Percentiles rank a stretch among this genome's conserved stretches.
phyloP scores from a whole-genome alignment of 257 asterid species.

The Capsicum rhomboideum region DNA sequence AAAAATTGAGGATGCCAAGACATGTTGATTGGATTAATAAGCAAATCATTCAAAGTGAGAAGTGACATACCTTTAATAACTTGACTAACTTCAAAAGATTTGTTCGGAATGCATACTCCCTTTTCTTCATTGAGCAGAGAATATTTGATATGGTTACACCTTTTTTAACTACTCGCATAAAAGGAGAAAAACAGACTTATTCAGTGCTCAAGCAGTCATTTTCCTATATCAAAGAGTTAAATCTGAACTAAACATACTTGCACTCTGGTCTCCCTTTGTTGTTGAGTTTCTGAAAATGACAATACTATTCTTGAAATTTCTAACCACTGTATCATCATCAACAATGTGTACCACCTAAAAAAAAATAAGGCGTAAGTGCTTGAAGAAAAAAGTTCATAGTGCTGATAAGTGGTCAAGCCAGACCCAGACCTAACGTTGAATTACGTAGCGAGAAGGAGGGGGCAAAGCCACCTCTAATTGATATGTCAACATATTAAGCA shows the following conservation, averaged over 20 bases:
- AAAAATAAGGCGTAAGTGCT: neutral
- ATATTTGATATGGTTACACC: slow-evolving; percentile 32
- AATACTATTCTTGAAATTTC: slow-evolving; percentile 26
- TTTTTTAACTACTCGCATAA: slow-evolving; percentile 33
- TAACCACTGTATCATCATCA: slow-evolving; percentile 32
- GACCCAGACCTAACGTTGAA: neutral
- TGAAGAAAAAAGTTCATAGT: neutral
- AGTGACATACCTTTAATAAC: slow-evolving; percentile 35
- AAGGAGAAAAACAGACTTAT: slow-evolving; percentile 7
- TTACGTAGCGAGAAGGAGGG: neutral
- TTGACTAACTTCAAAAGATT: slow-evolving; percentile 37
- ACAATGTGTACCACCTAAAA: slow-evolving; percentile 54
- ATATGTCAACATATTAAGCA: neutral
- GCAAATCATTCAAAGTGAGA: neutral
- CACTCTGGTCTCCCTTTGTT: slow-evolving; percentile 30
- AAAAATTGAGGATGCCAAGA: neutral
- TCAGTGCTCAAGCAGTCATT: slow-evolving; percentile 16
- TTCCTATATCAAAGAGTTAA: neutral
- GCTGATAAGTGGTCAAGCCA: neutral
- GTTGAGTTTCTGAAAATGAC: slow-evolving; percentile 34
- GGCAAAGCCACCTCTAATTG: neutral
- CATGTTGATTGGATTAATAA: neutral
- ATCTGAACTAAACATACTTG: slow-evolving; percentile 15
- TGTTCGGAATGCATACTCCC: slow-evolving; percentile 48
- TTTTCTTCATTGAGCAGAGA: slow-evolving; percentile 46